These are phyloP conservation scores for Keqinozyma sinolaborantium DNA, from an alignment of 1,139 yeast genomes.

Conservation along the genomic window DNA sequence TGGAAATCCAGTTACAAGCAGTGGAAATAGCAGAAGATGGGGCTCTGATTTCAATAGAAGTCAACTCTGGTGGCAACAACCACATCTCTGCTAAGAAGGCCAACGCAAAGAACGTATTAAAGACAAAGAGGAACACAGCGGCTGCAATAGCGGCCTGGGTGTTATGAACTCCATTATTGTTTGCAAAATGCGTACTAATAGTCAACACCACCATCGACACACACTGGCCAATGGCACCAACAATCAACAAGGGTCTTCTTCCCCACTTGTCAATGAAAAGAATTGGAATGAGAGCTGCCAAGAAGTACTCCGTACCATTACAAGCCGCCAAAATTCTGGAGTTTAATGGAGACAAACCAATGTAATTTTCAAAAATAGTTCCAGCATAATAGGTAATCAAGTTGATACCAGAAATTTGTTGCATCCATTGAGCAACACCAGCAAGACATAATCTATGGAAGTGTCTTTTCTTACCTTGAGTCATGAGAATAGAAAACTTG, in stretches of 20 bases:
- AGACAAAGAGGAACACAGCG: conserved; percentile 34
- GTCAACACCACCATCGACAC: conserved; percentile 29
- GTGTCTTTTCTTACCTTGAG: conserved; percentile 34
- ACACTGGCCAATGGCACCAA: conserved; percentile 51
- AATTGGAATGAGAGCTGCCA: conserved; percentile 43
- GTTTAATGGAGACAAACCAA: conserved; percentile 35
- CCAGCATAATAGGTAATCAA: conserved; percentile 35
- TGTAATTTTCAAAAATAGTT: conserved; percentile 38
- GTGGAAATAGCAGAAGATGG: conserved; percentile 34
- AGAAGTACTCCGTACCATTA: conserved; percentile 33
- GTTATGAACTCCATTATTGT: conserved; percentile 15
- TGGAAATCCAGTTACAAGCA: conserved; percentile 35
- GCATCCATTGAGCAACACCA: conserved; percentile 38
- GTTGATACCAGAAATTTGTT: conserved; percentile 37
- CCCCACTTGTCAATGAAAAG: conserved; percentile 50
- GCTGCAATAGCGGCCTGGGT: conserved; percentile 28
- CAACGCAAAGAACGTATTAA: conserved; percentile 31
- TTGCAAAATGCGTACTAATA: conserved; percentile 23
- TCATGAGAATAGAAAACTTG: conserved; percentile 21
- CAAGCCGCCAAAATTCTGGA: conserved; percentile 36
- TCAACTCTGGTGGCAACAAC: conserved; percentile 40
- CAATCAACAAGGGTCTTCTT: conserved; percentile 47
- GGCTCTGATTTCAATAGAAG: conserved; percentile 32
- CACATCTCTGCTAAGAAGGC: conserved; percentile 34
- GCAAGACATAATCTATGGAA: conserved; percentile 44